Evolutionary conservation across 139 green algal species (phyloP), one percentile per base, ranked within the genome.

Genomic region (Ettlia oleoabundans): DNA sequence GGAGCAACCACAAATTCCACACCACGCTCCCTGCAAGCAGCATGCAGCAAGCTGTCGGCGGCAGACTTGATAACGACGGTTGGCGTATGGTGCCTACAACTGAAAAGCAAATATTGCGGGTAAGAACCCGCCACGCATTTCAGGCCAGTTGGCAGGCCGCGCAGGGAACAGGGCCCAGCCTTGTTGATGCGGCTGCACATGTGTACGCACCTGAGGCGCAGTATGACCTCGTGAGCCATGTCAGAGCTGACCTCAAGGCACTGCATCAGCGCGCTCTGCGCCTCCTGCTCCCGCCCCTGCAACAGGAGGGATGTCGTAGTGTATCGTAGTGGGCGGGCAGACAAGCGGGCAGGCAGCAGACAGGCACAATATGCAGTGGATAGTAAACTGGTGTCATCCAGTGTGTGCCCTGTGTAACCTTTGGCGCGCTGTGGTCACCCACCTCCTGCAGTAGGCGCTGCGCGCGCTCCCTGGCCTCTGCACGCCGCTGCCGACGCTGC

Each of bases 1-100:
- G 97, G 97, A 8, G 97, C 97, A 35, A 99, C 96, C 8, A 99
- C 53, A 61, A 89, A 98, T 13, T 92, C 71, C 35, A 99, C 89
- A 3, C 86, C 88, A 2, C 58, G 58, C 58, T 62, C 28, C 75
- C 75, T 81, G 75, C 75, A 32, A 1, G 30, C 18, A n/a, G 35
- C 15, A 63, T 8, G 4, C n/a, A 58, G 41, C 7, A 38, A 42
- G 22, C 38, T 40, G 8, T 22, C 6, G 24, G 80, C 98, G 94
- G 0, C n/a, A n/a, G n/a, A n/a, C n/a, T n/a, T n/a, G n/a, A n/a
- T n/a, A n/a, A n/a, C n/a, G n/a, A n/a, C n/a, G n/a, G n/a, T n/a
- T n/a, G n/a, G n/a, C n/a, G n/a, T n/a, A n/a, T n/a, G n/a, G n/a
- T n/a, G n/a, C n/a, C n/a, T n/a, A n/a, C n/a, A n/a, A n/a, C n/a